Base-by-base conservation (phyloP, 305 asterid species). In the Fraxinus sp. region DNA sequence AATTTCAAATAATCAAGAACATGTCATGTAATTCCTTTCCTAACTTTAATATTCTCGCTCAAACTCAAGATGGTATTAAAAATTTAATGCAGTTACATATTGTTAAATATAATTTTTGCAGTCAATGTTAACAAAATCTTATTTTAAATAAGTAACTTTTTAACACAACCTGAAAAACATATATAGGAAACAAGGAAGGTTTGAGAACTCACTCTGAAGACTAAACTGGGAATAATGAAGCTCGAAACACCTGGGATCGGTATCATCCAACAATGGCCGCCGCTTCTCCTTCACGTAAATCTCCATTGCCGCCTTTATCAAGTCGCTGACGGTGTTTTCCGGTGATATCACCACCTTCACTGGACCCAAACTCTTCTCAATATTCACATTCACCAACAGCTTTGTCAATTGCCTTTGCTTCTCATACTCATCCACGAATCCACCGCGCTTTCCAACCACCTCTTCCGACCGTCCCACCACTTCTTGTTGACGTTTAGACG, bases 151-250 rank as follows among this genome's bases (percentile, higher is more conserved):
- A 41, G 52, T 10, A 13, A 46, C 57, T 3, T 11, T 6, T 46
- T 13, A 13, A 3, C n/a, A 14, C 57, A 46, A 46, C 57, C 57
- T 46, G 6, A 46, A 46, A 46, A 46, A 13, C 18, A 13, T 13
- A 46, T 13, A 14, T 46, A 13, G 57, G 57, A 46, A 46, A 46
- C 13, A 13, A 46, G 57, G 18, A 46, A 46, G 57, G 57, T 46
- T 46, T 13, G 57, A 46, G n/a, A 46, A 46, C 88, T 84, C 64
- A 93, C 94, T 85, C 80, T 91, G 89, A 8, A 91, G 78, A 75
- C 82, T 84, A 71, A 90, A 93, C 76, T 86, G 92, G 14, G 95
- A 90, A 52, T 89, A 91, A 72, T 91, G 95, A 86, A 93, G 92
- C 82, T 89, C 84, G 77, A 83, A 93, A 22, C 76, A 37, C 3